Percentiles rank a stretch among this genome's conserved stretches.
phyloP scores from a whole-genome alignment of 2,329 filamentous ascomycete species.

The Curvularia eragrostidis region DNA sequence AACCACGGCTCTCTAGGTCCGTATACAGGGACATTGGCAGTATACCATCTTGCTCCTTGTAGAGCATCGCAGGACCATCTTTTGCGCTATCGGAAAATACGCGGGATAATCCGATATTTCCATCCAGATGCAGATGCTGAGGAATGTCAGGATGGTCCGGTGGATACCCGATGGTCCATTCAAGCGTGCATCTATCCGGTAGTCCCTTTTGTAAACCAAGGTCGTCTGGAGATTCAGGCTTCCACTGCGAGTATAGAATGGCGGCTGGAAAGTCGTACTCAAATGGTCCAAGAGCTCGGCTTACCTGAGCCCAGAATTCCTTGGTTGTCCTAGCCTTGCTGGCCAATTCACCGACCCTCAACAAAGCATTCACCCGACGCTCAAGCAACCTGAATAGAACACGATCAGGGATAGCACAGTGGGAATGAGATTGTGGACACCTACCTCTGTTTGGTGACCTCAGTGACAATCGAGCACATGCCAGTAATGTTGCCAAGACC shows the following conservation, averaged over 20 bases:
- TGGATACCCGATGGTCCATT: conserved; percentile 17
- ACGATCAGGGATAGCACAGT: neutral
- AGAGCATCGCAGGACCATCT: conserved; percentile 2
- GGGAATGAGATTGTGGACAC: neutral
- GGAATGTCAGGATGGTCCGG: conserved; percentile 14
- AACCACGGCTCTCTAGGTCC: conserved; percentile 18
- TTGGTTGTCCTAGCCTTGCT: conserved; percentile 16
- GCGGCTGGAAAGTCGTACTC: conserved; percentile 23
- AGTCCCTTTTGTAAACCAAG: neutral
- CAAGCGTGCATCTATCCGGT: conserved; percentile 3
- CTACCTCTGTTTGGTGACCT: conserved; percentile 27
- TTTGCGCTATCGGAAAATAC: conserved; percentile 5
- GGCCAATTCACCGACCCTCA: conserved; percentile 14
- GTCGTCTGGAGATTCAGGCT: neutral
- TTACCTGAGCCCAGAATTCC: conserved; percentile 16
- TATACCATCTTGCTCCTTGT: conserved; percentile 6
- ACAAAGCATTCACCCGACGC: conserved; percentile 19
- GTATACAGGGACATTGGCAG: conserved; percentile 13
- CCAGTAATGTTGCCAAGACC: conserved; percentile 14
- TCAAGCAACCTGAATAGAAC: conserved; percentile 13
- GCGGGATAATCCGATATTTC: conserved; percentile 7
- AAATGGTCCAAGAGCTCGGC: conserved; percentile 12
- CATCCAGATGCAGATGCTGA: conserved; percentile 6
- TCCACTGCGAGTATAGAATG: conserved; percentile 16
- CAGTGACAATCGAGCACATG: conserved; percentile 26